Base-by-base conservation (phyloP, 108 stramenopile genomes). In the Pseudonitzschia delicatissima region DNA sequence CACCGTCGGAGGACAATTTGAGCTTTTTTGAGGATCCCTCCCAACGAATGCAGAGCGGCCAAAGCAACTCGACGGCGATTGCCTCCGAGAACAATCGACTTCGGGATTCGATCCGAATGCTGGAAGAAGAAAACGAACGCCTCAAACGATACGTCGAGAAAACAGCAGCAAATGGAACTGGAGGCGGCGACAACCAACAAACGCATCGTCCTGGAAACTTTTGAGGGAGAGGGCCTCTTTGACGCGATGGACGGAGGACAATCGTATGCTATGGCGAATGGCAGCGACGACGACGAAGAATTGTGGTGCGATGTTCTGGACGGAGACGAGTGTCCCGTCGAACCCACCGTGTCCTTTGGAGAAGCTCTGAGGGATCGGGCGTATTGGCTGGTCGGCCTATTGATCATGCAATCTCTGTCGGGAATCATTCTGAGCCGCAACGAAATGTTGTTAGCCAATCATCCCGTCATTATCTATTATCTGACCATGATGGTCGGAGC, bases 401-500 rank as follows among this genome's bases (percentile, higher is more conserved):
- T 96, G 32, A 50, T 91, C 6, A 64, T 96, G 59, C 96, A 96
- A 73, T 87, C 86, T 3, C 80, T 87, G 50, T 85, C 85, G 8
- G 83, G 84, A 9, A 90, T 94, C 58, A 94, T 96, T 62, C 74
- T 96, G 48, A 65, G 73, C 33, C 69, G 83, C 45, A 92, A 94
- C 66, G 84, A 96, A 71, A 61, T 59, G n/a, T 72, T 94, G 53
- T 74, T 96, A 42, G 77, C 89, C 57, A 71, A 75, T 28, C 92
- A 93, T 67, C 82, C 84, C 53, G 85, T 92, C 21, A 92, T 96
- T 66, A 87, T 94, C 8, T 84, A 86, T 52, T 96, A 93, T 61
- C 74, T 96, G 7, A 94, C 83, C 57, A 96, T 96, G 96, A 68
- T 96, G 39, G 91, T 95, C 33, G 94, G 91, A 20, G 87, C 89